Evolutionary conservation across 805 yeast species (phyloP).

Genomic region (Vanderwaltozyma verrucispora): DNA sequence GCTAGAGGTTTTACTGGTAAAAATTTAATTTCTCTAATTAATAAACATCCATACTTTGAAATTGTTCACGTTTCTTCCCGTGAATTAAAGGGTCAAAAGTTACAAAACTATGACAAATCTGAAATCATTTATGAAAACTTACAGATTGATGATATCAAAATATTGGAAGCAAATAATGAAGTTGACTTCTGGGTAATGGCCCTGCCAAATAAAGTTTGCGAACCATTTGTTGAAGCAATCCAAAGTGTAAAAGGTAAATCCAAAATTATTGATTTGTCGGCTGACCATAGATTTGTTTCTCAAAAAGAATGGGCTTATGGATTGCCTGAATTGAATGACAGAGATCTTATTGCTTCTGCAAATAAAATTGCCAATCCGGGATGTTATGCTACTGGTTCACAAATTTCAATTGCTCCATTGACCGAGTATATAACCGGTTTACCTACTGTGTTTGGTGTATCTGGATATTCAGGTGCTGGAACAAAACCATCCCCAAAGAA

Average conservation of each 20-base stretch:
- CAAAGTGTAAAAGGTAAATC: slow-evolving; percentile 60
- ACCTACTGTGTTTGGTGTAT: slow-evolving; percentile 88
- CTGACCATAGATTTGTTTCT: slow-evolving; percentile 90
- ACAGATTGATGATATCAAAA: slow-evolving; percentile 75
- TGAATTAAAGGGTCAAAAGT: slow-evolving; percentile 78
- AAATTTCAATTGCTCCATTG: slow-evolving; percentile 82
- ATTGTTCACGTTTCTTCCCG: slow-evolving; percentile 92
- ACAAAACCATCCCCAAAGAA: slow-evolving; percentile 97
- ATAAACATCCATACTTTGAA: slow-evolving; percentile 80
- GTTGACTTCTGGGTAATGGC: slow-evolving; percentile 99
- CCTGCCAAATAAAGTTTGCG: slow-evolving; percentile 93
- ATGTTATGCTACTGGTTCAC: slow-evolving; percentile 98
- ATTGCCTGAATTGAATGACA: slow-evolving; percentile 78
- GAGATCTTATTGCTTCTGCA: slow-evolving; percentile 58
- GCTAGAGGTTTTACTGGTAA: slow-evolving; percentile 98
- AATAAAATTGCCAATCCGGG: slow-evolving; percentile 92
- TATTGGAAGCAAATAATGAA: slow-evolving; percentile 61
- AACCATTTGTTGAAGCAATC: slow-evolving; percentile 75
- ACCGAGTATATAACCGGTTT: slow-evolving; percentile 53
- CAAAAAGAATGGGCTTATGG: slow-evolving; percentile 90
- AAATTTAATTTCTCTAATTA: slow-evolving; percentile 77
- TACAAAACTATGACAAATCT: slow-evolving; percentile 78
- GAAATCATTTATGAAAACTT: slow-evolving; percentile 76
- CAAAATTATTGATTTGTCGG: slow-evolving; percentile 85
- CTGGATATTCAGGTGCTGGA: slow-evolving; percentile 99